phyloP scores from a whole-genome alignment of 352 stramenopile species.

The Pythium plurisporium region DNA sequence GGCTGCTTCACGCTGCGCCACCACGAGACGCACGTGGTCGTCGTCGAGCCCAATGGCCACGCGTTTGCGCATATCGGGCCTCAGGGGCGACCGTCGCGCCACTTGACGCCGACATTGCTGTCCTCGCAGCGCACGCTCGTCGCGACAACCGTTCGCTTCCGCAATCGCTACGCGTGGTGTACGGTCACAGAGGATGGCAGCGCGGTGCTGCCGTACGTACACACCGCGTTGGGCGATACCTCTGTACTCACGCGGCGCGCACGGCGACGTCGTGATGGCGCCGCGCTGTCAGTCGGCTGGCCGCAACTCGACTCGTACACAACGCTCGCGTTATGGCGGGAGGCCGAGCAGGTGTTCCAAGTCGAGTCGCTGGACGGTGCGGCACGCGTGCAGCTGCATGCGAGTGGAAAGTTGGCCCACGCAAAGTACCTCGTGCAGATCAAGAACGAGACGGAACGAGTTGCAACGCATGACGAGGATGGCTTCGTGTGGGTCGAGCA shows the following conservation, averaged over 20 bases:
- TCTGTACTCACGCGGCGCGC: neutral
- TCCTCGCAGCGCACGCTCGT: slow-evolving; percentile 44
- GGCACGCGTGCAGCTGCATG: slow-evolving; percentile 27
- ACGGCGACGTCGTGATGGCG: neutral
- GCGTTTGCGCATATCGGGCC: slow-evolving; percentile 55
- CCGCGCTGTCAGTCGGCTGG: slow-evolving; percentile 7
- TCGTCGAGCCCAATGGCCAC: slow-evolving; percentile 55
- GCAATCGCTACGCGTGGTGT: slow-evolving; percentile 45
- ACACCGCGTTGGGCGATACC: slow-evolving; percentile 7
- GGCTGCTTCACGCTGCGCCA: slow-evolving; percentile 35
- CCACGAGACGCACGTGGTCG: slow-evolving; percentile 57
- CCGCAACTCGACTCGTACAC: slow-evolving; percentile 17
- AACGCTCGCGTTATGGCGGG: slow-evolving; percentile 29
- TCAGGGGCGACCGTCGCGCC: slow-evolving; percentile 39
- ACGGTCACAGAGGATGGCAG: neutral
- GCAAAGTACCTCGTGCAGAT: slow-evolving; percentile 13
- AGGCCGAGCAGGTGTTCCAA: slow-evolving; percentile 34
- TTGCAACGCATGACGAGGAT: slow-evolving; percentile 7
- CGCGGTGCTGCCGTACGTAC: slow-evolving; percentile 38
- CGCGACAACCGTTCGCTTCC: slow-evolving; percentile 35
- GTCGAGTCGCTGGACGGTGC: slow-evolving; percentile 66
- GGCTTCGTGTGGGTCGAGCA: slow-evolving; percentile 33
- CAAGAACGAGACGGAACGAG: slow-evolving; percentile 19
- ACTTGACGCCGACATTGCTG: slow-evolving; percentile 54
- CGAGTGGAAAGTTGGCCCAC: slow-evolving; percentile 10